Conservation (phyloP, 345 rosid species). For the Rhodomyrtus tomentosa region DNA sequence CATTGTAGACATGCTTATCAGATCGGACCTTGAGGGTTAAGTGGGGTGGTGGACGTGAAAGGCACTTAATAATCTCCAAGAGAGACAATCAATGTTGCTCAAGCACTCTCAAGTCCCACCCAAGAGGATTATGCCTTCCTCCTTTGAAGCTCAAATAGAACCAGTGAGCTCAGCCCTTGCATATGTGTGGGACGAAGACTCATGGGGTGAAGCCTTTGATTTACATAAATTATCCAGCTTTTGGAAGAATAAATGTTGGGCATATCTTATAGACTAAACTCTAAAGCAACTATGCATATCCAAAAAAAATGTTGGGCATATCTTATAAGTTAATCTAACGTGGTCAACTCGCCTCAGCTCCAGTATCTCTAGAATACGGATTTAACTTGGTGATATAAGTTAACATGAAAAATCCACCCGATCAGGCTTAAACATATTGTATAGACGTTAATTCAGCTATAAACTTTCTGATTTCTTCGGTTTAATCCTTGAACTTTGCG, state of each 20-base stretch:
- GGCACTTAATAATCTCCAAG: too few relatives aligned
- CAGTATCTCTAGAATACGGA: background rate
- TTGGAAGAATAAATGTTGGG: too few relatives aligned
- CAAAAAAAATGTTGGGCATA: background rate
- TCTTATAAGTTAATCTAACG: background rate
- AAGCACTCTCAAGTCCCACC: background rate
- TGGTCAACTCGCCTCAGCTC: background rate
- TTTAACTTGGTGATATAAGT: background rate
- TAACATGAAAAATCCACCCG: background rate
- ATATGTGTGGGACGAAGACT: too few relatives aligned
- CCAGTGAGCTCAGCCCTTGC: too few relatives aligned
- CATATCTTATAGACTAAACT: background rate
- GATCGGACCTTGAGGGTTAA: background rate
- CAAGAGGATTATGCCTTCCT: too few relatives aligned
- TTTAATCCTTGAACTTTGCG: background rate
- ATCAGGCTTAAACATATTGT: background rate
- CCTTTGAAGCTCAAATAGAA: too few relatives aligned
- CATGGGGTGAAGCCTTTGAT: background rate
- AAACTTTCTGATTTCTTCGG: background rate
- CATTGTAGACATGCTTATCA: background rate
- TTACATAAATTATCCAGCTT: background rate
- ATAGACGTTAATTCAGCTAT: fast-evolving
- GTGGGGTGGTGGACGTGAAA: background rate
- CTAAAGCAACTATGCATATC: background rate
- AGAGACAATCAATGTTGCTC: background rate